A percentile compares a stretch with the other conserved stretches of the same genome.
Conservation (phyloP, 169 alveolate species). For the Eimeria necatrix region DNA sequence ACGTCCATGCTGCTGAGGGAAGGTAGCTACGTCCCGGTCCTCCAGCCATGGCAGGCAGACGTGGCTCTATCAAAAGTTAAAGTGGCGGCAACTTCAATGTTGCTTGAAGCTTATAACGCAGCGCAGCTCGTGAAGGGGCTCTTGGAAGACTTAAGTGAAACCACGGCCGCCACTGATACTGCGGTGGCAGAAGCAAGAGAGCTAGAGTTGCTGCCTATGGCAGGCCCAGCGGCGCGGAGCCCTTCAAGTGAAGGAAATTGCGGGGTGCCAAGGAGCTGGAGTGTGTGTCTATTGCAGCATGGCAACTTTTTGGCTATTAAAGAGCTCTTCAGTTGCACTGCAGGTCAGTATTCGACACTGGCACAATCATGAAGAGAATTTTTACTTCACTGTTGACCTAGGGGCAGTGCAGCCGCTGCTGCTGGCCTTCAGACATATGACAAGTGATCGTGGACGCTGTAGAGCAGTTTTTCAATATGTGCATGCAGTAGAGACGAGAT, state of each 20-base stretch:
- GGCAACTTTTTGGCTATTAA: conserved; percentile 66
- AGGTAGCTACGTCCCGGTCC: conserved; percentile 54
- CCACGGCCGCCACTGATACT: not conserved
- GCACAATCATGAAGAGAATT: no score
- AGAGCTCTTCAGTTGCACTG: conserved; percentile 19
- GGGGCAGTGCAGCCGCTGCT: no score
- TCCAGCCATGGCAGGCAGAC: conserved; percentile 14
- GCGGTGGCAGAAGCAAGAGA: not conserved
- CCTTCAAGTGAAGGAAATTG: not conserved
- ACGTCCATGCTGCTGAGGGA: conserved; percentile 11
- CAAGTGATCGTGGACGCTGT: no score
- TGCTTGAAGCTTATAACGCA: conserved; percentile 31
- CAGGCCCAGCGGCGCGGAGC: not conserved
- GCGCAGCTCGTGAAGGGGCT: conserved; percentile 60
- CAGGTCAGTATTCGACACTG: no score
- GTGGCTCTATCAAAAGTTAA: not conserved
- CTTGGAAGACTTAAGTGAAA: conserved; percentile 5
- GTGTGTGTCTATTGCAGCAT: conserved; percentile 11
- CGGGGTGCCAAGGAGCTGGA: conserved; percentile 47
- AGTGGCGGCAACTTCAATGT: conserved; percentile 24
- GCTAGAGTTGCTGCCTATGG: conserved; percentile 55
- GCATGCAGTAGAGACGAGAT: no score
- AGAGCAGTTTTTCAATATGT: no score
- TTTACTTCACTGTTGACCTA: no score
- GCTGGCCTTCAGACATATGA: no score